Evolutionary conservation across 768 basidiomycete species (phyloP).

Genomic region (Lenzites betulinus): DNA sequence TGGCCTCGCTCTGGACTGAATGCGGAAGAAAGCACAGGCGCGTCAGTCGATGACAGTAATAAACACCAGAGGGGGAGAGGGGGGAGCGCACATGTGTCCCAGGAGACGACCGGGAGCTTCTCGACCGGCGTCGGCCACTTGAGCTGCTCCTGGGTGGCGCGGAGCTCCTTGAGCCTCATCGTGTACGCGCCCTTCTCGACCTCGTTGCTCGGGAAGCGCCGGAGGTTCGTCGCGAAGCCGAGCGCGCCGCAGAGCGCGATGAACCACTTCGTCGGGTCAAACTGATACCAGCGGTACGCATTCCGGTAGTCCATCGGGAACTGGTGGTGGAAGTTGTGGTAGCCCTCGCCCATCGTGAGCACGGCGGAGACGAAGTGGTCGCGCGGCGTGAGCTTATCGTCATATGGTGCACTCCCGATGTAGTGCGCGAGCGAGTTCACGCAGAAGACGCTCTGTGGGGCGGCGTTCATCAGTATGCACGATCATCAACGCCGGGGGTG

Average conservation of each 20-base stretch:
- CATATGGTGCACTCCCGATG: conserved; percentile 90
- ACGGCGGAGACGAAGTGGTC: conserved; percentile 90
- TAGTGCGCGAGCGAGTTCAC: conserved; percentile 97
- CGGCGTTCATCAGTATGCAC: neutral
- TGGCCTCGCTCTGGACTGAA: conserved; percentile 75
- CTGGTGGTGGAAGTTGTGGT: conserved; percentile 97
- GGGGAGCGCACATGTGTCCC: conserved; percentile 72
- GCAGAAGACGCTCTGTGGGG: conserved; percentile 84
- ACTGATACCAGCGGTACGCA: conserved; percentile 93
- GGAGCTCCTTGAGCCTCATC: conserved; percentile 88
- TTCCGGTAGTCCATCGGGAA: conserved; percentile 98
- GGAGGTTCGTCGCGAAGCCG: conserved; percentile 63
- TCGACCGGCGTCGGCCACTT: conserved; percentile 76
- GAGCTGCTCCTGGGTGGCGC: conserved; percentile 72
- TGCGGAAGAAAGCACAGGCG: no score
- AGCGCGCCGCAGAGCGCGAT: conserved; percentile 61
- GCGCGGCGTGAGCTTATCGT: conserved; percentile 92
- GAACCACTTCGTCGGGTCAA: conserved; percentile 93
- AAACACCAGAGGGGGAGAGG: no score
- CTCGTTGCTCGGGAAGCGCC: conserved; percentile 71
- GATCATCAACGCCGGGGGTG: neutral
- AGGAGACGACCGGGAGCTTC: conserved; percentile 78
- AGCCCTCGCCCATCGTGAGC: conserved; percentile 91
- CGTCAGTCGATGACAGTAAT: neutral
- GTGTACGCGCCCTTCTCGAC: conserved; percentile 87